Percentiles rank a stretch among this genome's conserved stretches.
Conservation (phyloP, 768 basidiomycete genomes). For the Lentinula edodes region DNA sequence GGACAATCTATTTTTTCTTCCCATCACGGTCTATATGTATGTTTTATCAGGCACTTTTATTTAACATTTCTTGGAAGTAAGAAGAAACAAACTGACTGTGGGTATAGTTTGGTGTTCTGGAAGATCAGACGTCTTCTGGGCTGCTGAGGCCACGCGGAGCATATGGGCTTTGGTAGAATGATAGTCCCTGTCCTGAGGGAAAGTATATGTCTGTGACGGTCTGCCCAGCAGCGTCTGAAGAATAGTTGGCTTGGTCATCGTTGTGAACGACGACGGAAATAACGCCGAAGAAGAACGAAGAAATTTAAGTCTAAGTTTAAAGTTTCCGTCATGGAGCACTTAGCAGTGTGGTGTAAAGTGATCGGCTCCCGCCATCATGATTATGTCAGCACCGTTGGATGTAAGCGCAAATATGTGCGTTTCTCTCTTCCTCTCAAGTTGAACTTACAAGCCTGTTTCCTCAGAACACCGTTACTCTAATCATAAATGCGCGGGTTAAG, state of each 20-base stretch:
- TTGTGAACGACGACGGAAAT: background rate
- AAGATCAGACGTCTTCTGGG: background rate
- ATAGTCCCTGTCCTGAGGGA: conserved; percentile 40
- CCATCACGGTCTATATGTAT: background rate
- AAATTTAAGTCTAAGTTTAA: background rate
- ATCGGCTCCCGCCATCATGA: background rate
- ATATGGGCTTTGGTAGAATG: conserved; percentile 48
- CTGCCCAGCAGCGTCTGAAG: conserved; percentile 55
- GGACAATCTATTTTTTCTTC: background rate
- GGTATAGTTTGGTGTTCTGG: background rate
- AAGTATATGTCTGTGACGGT: conserved; percentile 59
- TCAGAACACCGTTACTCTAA: too few relatives aligned
- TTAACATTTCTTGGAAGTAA: background rate
- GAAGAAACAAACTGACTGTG: background rate
- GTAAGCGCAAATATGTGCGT: too few relatives aligned
- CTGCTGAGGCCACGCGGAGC: conserved; percentile 38
- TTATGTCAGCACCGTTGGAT: background rate
- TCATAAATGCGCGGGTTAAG: too few relatives aligned
- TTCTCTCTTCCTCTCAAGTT: too few relatives aligned
- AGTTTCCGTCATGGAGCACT: background rate
- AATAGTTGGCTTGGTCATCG: conserved; percentile 52
- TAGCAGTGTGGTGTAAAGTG: background rate
- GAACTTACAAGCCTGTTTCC: too few relatives aligned
- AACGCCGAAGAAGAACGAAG: background rate
- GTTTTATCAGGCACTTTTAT: background rate